Base-by-base conservation (phyloP, 768 basidiomycete genomes). In the Clavulina sp. region DNA sequence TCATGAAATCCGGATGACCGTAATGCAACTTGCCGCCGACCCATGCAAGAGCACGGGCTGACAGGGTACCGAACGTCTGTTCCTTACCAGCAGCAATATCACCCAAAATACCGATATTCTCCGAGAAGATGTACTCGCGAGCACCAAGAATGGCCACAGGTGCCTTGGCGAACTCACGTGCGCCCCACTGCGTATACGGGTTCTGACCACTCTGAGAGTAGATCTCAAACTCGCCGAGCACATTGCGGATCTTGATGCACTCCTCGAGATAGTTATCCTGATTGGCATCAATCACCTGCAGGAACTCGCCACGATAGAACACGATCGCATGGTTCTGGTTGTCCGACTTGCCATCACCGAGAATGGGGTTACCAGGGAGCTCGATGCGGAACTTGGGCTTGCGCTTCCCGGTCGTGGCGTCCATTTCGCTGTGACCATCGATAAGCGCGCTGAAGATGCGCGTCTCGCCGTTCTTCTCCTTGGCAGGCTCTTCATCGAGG, bases 201-300 rank as follows among this genome's bases (percentile, higher is more conserved):
- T 80, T 89, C 68, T 91, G 84, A 54, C 70, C 78, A 23, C 88
- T 83, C 4, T 85, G 75, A 26, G 73, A 64, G 62, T 85, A 93
- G 67, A 97, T 89, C 63, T 97, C 95, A 60, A 99, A 99, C 65
- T 99, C 95, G 52, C 80, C 85, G 32, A 99, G 81, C n/a, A 99
- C 70, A 65, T 97, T 99, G 41, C 95, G 79, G 63, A 99, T 97
- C 75, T 99, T 99, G 62, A 99, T 76, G 70, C 93, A 97, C 64
- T 99, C 95, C 66, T 99, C 95, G 56, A 99, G 80, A 62, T 99
- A 99, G 68, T 99, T 96, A 69, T 99, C 95, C 70, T 99, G 93
- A 64, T 99, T 99, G 65, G 95, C 95, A 59, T 99, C 95, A 64
- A 99, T 96, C 57, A 99, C 86, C 69, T 99, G 95, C 3, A 99